Conservation (phyloP, 805 yeast genomes). For the Middelhovenomyces tepae region DNA sequence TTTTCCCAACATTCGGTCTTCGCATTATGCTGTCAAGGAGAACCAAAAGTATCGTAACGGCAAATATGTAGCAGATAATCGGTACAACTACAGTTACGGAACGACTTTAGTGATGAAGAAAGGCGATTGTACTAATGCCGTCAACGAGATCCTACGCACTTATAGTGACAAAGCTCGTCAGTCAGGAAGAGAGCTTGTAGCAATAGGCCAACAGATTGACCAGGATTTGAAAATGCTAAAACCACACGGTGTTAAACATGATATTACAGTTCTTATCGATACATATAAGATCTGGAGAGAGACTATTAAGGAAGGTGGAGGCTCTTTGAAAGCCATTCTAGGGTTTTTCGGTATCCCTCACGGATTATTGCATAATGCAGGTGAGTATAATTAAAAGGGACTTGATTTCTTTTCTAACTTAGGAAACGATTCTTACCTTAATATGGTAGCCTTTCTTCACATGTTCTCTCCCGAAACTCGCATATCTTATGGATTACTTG, state of each 20-base stretch:
- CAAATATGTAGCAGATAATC: slow-evolving; percentile 45
- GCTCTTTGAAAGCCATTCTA: slow-evolving; percentile 36
- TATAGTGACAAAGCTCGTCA: slow-evolving; percentile 5
- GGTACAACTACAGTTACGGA: slow-evolving; percentile 43
- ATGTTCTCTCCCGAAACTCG: slow-evolving; percentile 38
- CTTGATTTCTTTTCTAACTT: too few species aligned
- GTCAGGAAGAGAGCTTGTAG: slow-evolving; percentile 8
- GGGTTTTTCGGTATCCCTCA: slow-evolving; percentile 45
- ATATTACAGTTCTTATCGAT: slow-evolving; percentile 32
- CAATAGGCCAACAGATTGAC: slow-evolving; percentile 52
- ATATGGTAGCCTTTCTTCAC: slow-evolving; percentile 42
- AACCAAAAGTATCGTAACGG: slow-evolving; percentile 38
- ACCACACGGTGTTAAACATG: slow-evolving; percentile 33
- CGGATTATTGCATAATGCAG: slow-evolving; percentile 58
- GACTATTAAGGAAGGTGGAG: slow-evolving; percentile 6
- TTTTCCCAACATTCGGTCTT: slow-evolving; percentile 3
- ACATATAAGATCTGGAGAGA: slow-evolving; percentile 40
- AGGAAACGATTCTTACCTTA: slow-evolving; percentile 62
- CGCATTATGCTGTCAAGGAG: slow-evolving; percentile 28
- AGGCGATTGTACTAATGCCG: slow-evolving; percentile 25
- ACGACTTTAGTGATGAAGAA: slow-evolving; percentile 35
- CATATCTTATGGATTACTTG: not conserved
- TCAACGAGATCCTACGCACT: slow-evolving; percentile 4
- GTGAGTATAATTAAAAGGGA: too few species aligned
- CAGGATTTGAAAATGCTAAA: slow-evolving; percentile 49